Evolutionary conservation across 202 grass and related monocot genomes (phyloP).

Genomic region (Elaeis oleifera): DNA sequence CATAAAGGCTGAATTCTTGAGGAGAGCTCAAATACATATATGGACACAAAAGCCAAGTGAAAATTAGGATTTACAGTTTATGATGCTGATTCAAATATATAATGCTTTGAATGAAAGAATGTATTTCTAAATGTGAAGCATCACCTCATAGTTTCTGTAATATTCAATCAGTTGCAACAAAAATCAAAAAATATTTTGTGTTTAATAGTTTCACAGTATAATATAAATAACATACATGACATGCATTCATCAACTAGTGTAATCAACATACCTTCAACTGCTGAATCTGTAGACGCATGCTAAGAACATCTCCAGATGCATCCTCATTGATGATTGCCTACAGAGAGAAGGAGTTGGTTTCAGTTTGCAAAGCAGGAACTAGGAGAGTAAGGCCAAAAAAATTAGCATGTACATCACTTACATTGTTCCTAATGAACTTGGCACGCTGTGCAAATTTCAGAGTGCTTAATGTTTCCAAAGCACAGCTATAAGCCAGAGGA

Average conservation of each 20-base stretch:
- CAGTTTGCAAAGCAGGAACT: slow-evolving; percentile 6
- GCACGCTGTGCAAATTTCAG: slow-evolving; percentile 98
- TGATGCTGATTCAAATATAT: too few species aligned
- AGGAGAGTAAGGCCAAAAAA: background rate
- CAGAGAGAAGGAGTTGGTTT: slow-evolving; percentile 18
- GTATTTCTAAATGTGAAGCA: too few species aligned
- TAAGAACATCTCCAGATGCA: slow-evolving; percentile 89
- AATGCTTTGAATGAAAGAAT: too few species aligned
- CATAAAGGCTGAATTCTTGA: too few species aligned
- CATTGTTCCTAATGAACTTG: slow-evolving; percentile 94
- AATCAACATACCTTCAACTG: slow-evolving; percentile 71
- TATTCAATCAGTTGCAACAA: too few species aligned
- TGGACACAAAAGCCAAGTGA: background rate
- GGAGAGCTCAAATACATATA: too few species aligned
- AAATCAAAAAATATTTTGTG: too few species aligned
- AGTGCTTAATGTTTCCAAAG: slow-evolving; percentile 90
- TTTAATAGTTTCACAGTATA: too few species aligned
- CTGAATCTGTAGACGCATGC: slow-evolving; percentile 93
- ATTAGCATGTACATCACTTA: slow-evolving; percentile 22
- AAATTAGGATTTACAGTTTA: background rate
- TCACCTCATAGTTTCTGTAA: too few species aligned
- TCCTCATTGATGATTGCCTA: slow-evolving; percentile 96
- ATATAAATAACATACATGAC: too few species aligned
- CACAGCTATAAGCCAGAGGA: slow-evolving; percentile 39
- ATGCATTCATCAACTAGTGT: background rate